Evolutionary conservation across 306 rosid genomes (phyloP).

Genomic region (Vigna nakashimae): DNA sequence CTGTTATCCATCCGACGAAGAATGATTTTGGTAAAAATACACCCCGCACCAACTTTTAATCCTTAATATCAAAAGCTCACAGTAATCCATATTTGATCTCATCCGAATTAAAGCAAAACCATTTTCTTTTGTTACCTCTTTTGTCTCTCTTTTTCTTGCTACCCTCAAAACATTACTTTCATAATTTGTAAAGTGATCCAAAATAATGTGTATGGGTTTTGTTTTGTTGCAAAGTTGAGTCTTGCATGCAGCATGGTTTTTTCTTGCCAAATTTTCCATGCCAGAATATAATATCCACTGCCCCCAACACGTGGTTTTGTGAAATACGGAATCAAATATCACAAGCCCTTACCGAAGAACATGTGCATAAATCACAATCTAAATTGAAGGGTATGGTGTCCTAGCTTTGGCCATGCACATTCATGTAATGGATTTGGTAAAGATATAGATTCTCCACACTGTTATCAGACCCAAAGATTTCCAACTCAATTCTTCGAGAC

Average conservation of each 20-base stretch:
- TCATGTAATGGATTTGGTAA: constrained; percentile 41
- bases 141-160: background rate
- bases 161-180: background rate
- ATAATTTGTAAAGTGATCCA: constrained; percentile 13
- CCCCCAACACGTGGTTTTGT: constrained; percentile 35
- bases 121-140: constrained; percentile 35
- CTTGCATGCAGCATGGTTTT: background rate
- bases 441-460: constrained; percentile 47
- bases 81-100: constrained; percentile 44
- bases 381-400: constrained; percentile 40
- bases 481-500: constrained; percentile 59
- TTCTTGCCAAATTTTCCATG: background rate
- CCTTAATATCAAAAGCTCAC: constrained; percentile 18
- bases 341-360: constrained; percentile 4
- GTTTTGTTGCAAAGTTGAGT: background rate
- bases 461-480: constrained; percentile 30
- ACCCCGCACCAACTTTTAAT: constrained; percentile 49
- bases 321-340: constrained; percentile 25
- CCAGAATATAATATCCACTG: background rate
- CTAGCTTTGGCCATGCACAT: constrained; percentile 39
- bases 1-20: constrained; percentile 32
- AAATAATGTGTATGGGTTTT: background rate
- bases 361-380: constrained; percentile 21
- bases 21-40: constrained; percentile 35
- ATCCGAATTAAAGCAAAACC: constrained; percentile 50